Evolutionary conservation across 805 yeast genomes (phyloP).

Genomic region (Candida schatavii): DNA sequence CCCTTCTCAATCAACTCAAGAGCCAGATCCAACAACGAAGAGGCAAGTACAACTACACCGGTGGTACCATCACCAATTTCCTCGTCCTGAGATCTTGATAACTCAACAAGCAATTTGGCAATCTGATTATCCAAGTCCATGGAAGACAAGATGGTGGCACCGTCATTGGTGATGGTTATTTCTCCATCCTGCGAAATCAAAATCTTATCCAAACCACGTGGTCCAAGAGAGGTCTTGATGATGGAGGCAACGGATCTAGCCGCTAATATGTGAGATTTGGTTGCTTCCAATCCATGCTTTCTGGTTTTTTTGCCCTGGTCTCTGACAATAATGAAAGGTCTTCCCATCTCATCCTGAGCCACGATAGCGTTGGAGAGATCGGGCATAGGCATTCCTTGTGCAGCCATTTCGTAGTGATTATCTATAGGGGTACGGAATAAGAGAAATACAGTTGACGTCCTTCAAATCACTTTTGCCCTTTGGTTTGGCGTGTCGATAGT

Average conservation of each 20-base stretch:
- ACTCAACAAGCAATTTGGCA: conserved; percentile 91
- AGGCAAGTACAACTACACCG: conserved; percentile 95
- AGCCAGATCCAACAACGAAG: conserved; percentile 93
- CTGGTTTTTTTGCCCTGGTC: conserved; percentile 77
- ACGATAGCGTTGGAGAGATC: conserved; percentile 97
- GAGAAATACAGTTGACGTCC: not conserved
- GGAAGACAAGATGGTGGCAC: conserved; percentile 93
- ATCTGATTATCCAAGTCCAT: conserved; percentile 96
- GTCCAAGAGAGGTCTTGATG: conserved; percentile 90
- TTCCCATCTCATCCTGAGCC: conserved; percentile 99
- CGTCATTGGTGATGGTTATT: conserved; percentile 96
- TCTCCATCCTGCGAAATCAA: conserved; percentile 95
- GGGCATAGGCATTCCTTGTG: conserved; percentile 56
- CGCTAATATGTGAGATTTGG: conserved; percentile 84
- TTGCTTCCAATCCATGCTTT: conserved; percentile 48
- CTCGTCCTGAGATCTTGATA: conserved; percentile 93
- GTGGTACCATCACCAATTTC: conserved; percentile 99
- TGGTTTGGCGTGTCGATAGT: not conserved
- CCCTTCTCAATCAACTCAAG: conserved; percentile 92
- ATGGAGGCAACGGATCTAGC: conserved; percentile 93
- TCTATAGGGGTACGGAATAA: not conserved
- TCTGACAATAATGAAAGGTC: conserved; percentile 96
- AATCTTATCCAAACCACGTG: conserved; percentile 97
- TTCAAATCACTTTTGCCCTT: not conserved
- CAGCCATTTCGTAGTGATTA: conserved; percentile 5